Evolutionary conservation across 2,329 filamentous ascomycete genomes (phyloP).

Genomic region (Myriosclerotinia duriaeana): DNA sequence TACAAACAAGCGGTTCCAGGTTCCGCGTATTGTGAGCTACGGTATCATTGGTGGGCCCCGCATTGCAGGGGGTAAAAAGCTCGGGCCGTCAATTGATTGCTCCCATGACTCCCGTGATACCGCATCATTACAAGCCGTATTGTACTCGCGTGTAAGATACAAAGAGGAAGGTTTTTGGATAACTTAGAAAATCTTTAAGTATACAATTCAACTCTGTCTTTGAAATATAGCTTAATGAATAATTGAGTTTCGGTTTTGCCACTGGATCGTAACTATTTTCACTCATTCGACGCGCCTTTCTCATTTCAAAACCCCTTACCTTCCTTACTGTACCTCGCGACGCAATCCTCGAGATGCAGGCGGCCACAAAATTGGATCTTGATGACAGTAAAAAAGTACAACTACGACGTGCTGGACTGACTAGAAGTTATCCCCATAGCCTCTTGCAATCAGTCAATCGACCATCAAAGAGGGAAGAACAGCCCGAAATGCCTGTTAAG

Average conservation of each 20-base stretch:
- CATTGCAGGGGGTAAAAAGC: background rate
- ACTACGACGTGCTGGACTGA: constrained; percentile 18
- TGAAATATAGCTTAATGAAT: background rate
- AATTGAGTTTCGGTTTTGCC: background rate
- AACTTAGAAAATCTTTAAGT: too few species aligned
- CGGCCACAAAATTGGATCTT: constrained; percentile 15
- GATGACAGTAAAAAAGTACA: constrained; percentile 19
- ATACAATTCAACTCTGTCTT: background rate
- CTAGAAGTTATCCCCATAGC: constrained; percentile 1
- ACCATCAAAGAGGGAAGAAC: constrained; percentile 1
- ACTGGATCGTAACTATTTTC: background rate
- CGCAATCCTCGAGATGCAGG: constrained; percentile 17
- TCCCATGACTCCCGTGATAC: background rate
- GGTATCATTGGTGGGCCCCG: background rate
- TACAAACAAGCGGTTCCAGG: too few species aligned
- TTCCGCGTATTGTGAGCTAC: too few species aligned
- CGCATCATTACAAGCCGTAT: background rate
- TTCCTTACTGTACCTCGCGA: constrained; percentile 7
- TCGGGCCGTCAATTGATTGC: background rate
- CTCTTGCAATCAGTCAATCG: constrained; percentile 19
- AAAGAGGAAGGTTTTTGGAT: too few species aligned
- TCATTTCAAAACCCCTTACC: background rate
- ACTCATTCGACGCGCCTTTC: background rate
- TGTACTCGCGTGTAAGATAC: too few species aligned
- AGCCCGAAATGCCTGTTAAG: background rate